Evolutionary conservation across 106 monocot genomes (phyloP).

Genomic region (Posidonia australis): DNA sequence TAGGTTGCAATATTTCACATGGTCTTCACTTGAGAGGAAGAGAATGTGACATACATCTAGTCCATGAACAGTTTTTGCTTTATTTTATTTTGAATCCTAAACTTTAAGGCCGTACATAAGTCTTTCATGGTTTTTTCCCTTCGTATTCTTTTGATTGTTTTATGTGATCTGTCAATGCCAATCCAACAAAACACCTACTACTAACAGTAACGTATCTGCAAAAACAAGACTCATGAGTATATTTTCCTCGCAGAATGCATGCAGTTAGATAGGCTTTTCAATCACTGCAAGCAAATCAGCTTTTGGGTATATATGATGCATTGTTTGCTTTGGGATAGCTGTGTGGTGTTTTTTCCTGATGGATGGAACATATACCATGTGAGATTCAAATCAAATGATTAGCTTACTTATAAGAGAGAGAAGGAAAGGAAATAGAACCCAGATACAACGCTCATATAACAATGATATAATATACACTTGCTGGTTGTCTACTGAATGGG

Average conservation of each 20-base stretch:
- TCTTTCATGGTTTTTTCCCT: background rate
- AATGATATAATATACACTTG: background rate
- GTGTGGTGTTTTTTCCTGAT: conserved; percentile 15
- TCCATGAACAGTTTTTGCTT: background rate
- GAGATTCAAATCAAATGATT: conserved; percentile 33
- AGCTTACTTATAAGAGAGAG: background rate
- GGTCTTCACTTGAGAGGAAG: background rate
- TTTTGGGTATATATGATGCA: conserved; percentile 17
- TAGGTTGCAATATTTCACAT: no score
- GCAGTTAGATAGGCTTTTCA: conserved; percentile 19
- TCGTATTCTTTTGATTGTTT: conserved; percentile 3
- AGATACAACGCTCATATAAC: background rate
- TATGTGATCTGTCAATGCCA: background rate
- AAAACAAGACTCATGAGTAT: conserved; percentile 7
- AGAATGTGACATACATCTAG: background rate
- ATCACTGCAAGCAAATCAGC: conserved; percentile 14
- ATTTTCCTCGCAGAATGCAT: conserved; percentile 5
- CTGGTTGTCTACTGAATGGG: conserved; percentile 4
- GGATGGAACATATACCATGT: conserved; percentile 24
- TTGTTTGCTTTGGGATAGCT: conserved; percentile 9
- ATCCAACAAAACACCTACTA: background rate
- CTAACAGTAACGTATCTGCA: conserved; percentile 2
- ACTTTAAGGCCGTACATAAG: conserved; percentile 2
- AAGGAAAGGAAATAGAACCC: background rate
- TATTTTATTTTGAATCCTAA: background rate